Evolutionary conservation across 371 early-diverging fungal genomes (phyloP), one percentile per base, ranked within the genome.

Genomic region (Mucor saturninus): DNA sequence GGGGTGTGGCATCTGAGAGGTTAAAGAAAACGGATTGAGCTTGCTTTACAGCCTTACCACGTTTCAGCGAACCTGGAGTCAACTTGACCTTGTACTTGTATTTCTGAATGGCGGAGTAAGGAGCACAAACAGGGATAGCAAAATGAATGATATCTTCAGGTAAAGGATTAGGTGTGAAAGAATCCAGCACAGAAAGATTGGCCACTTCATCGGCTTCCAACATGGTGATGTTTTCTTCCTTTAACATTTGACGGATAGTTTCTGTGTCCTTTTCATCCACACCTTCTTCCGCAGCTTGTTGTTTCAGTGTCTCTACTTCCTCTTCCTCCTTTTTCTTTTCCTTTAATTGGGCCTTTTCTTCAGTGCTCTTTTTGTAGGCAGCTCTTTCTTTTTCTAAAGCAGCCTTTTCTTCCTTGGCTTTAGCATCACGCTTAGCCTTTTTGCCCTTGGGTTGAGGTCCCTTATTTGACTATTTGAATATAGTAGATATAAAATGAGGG

Each of bases 11-110:
- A 29, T 85, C 83, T 1, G 75, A 71, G 28, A 76, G 71, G n/a
- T 75, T 71, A 28, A 86, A 54, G 63, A 89, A 82, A 31, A 90
- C 76, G 37, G 83, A 74, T 50, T 70, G 70, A 1, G 75, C 76
- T 67, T 80, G 83, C 29, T 80, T 79, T 38, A 81, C 54, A 21
- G 78, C 80, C 81, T 97, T 98, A 57, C 99, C 99, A 79, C 96
- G 95, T 74, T 99, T 99, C 67, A 93, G 74, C 13, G 89, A 74
- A n/a, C 99, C 99, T 4, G 99, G 99, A 1, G 90, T 82, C 46
- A 99, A 77, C 75, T 98, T 98, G 30, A 96, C 93, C 75, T 93
- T 95, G 80, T 94, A 99, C 77, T 95, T 97, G 86, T 91, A 97
- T 57, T 89, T 88, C 29, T 90, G 88, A 14, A 99, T 75, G 1